These are phyloP conservation scores for Agrocybe pediades DNA, from an alignment of 768 basidiomycete species.

Conservation along the genomic window DNA sequence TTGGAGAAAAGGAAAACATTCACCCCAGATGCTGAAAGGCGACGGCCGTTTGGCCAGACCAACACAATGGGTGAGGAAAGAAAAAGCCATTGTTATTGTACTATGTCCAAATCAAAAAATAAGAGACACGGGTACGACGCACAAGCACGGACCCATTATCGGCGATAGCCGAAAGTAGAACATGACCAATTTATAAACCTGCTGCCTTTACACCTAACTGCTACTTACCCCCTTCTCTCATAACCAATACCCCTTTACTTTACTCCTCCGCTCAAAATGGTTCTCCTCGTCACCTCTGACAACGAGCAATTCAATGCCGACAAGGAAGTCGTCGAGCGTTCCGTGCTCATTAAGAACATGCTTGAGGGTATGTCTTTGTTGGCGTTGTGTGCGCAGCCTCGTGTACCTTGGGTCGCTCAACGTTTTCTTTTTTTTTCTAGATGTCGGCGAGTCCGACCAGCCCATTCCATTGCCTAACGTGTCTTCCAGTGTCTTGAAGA, in stretches of 20 bases:
- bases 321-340: slow-evolving; percentile 92
- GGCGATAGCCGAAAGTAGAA: slow-evolving; percentile 45
- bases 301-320: slow-evolving; percentile 94
- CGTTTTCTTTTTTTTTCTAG: slow-evolving; percentile 40
- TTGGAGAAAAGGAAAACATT: slow-evolving; percentile 7
- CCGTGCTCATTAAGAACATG: slow-evolving; percentile 99
- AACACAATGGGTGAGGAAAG: slow-evolving; percentile 49
- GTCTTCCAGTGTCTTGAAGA: slow-evolving; percentile 89
- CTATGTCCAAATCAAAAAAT: slow-evolving; percentile 23
- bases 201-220: slow-evolving; percentile 11
- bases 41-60: slow-evolving; percentile 27
- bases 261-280: slow-evolving; percentile 49
- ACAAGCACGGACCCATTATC: slow-evolving; percentile 27
- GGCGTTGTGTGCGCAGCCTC: slow-evolving; percentile 8
- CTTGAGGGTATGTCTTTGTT: slow-evolving; percentile 75
- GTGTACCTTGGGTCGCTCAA: slow-evolving; percentile 8
- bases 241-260: slow-evolving; percentile 14
- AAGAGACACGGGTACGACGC: slow-evolving; percentile 20
- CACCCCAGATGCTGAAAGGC: slow-evolving; percentile 56
- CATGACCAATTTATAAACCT: slow-evolving; percentile 23
- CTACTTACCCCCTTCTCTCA: slow-evolving; percentile 21
- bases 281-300: slow-evolving; percentile 91
- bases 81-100: slow-evolving; percentile 33
- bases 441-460: slow-evolving; percentile 93
- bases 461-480: slow-evolving; percentile 95